A percentile compares a stretch with the other conserved stretches of the same genome.
These are phyloP conservation scores for Fusarium sp. DNA, from an alignment of 2,329 filamentous ascomycete genomes.

Conservation along the genomic window DNA sequence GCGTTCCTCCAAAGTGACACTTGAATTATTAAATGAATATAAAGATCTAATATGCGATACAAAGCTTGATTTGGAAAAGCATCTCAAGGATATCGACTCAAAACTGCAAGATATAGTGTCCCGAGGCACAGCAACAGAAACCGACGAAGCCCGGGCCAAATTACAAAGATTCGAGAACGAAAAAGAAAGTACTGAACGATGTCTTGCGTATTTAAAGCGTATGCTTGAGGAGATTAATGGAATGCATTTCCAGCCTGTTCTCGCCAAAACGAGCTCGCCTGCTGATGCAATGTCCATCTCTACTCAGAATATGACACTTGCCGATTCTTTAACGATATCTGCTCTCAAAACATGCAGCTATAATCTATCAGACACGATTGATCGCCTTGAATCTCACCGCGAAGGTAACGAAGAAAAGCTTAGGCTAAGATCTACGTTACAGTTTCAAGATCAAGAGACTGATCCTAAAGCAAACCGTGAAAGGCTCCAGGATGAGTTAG, in stretches of 20 bases:
- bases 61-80: constrained; percentile 35
- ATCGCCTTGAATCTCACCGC: constrained; percentile 10
- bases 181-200: constrained; percentile 23
- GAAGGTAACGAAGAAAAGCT: neutral
- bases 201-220: constrained; percentile 11
- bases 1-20: constrained; percentile 10
- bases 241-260: constrained; percentile 9
- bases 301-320: constrained; percentile 2
- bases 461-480: neutral
- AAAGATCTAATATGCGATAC: constrained; percentile 40
- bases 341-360: constrained; percentile 10
- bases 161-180: neutral
- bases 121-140: neutral
- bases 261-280: neutral
- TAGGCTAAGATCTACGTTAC: neutral
- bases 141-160: neutral
- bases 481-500: constrained; percentile 13
- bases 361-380: constrained; percentile 8
- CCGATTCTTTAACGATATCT: constrained; percentile 22
- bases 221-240: constrained; percentile 3
- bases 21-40: constrained; percentile 35
- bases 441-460: neutral
- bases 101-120: constrained; percentile 20
- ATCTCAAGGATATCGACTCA: constrained; percentile 17
- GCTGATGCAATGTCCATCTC: constrained; percentile 1